Evolutionary conservation across 345 rosid genomes (phyloP).

Genomic region (Sapria himalayana): DNA sequence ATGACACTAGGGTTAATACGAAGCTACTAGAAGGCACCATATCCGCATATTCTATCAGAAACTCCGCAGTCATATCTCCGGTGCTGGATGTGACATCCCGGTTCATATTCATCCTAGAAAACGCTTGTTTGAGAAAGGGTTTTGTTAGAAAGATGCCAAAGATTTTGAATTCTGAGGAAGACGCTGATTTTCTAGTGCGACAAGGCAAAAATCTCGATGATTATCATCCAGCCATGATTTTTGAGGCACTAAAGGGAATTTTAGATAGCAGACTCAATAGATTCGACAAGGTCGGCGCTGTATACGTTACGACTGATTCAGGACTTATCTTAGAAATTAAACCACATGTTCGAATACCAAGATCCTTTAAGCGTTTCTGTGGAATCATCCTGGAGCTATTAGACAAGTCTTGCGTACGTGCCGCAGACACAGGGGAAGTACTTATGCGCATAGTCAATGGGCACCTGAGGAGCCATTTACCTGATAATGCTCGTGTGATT

Average conservation of each 20-base stretch:
- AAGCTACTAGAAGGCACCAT: too few species aligned
- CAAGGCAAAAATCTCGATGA: slow-evolving; percentile 5
- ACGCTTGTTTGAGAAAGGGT: slow-evolving; percentile 7
- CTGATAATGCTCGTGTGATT: slow-evolving; percentile 3
- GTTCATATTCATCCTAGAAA: slow-evolving; percentile 2
- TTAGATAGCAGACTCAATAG: slow-evolving; percentile 2
- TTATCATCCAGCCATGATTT: slow-evolving; percentile 3
- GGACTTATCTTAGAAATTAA: slow-evolving; percentile 4
- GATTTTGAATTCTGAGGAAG: slow-evolving; percentile 3
- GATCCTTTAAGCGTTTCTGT: slow-evolving; percentile 5
- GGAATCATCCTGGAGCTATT: slow-evolving; percentile 3
- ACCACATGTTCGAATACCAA: slow-evolving; percentile 6
- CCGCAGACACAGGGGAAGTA: slow-evolving; percentile 4
- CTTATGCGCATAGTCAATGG: slow-evolving; percentile 5
- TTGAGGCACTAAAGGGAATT: slow-evolving; percentile 5
- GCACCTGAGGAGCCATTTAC: slow-evolving; percentile 4
- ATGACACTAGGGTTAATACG: too few species aligned
- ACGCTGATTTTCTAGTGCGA: slow-evolving; percentile 2
- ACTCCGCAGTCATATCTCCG: neutral
- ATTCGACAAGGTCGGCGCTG: slow-evolving; percentile 3
- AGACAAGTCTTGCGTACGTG: slow-evolving; percentile 2
- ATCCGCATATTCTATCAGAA: too few species aligned
- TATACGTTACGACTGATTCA: slow-evolving; percentile 4
- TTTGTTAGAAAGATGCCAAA: slow-evolving; percentile 5
- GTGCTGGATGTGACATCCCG: too few species aligned